Evolutionary conservation across 176 grass and related monocot species (phyloP).

Genomic region (Raddia guianensis): DNA sequence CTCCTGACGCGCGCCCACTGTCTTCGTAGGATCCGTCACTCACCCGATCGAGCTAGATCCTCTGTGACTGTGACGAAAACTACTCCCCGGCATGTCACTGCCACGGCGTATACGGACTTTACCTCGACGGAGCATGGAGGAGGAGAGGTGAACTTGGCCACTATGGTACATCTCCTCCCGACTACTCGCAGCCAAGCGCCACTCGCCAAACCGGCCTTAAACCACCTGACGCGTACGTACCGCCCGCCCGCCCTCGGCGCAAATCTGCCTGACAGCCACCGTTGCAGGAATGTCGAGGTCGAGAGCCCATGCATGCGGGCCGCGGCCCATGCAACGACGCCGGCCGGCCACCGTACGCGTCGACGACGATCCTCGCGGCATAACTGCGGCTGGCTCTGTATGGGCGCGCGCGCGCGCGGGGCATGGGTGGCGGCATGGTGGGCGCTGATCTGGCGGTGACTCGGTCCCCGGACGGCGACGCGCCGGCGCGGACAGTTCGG

Average conservation of each 20-base stretch:
- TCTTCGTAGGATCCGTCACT: background rate
- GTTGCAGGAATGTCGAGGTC: background rate
- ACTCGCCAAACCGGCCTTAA: conserved; percentile 4
- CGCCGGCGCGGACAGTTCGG: background rate
- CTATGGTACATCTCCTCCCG: background rate
- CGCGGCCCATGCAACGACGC: conserved; percentile 34
- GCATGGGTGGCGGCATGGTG: conserved; percentile 21
- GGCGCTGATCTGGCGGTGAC: background rate
- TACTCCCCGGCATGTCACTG: background rate
- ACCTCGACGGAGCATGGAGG: too few relatives aligned
- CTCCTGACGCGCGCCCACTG: background rate
- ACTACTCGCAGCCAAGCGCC: background rate
- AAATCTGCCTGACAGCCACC: background rate
- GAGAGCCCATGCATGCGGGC: conserved; percentile 30
- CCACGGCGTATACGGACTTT: background rate
- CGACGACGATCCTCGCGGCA: background rate
- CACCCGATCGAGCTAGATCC: background rate
- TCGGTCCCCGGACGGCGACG: background rate
- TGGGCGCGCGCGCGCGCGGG: background rate
- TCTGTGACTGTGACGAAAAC: background rate
- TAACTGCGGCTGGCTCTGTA: background rate
- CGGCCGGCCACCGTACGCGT: background rate
- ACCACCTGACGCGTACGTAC: background rate
- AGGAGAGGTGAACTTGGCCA: background rate
- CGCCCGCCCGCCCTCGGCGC: background rate